Evolutionary conservation across 495 filamentous ascomycete species (phyloP), one percentile per base, ranked within the genome.

Genomic region (Sordaria brevicollis): DNA sequence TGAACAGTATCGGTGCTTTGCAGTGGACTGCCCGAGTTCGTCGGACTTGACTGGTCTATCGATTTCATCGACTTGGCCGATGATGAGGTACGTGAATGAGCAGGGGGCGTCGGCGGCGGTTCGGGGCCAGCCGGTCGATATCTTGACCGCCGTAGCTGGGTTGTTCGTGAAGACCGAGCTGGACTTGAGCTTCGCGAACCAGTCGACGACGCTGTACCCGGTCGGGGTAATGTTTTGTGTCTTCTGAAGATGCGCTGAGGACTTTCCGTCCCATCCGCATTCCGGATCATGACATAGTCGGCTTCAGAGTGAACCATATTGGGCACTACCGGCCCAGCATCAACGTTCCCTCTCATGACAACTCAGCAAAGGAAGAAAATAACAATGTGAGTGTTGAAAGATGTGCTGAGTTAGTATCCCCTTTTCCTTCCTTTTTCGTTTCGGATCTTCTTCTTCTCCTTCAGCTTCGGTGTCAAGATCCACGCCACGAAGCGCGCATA

Each of bases 191-290:
- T 68, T 13, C 69, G 76, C n/a, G 76, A 73, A 69, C 68, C 67
- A 69, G 73, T 70, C 65, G 9, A 19, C 69, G 62, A 80, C 25
- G 49, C 76, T 70, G 73, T 82, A 67, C 76, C 79, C 39, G 85
- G 86, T 69, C 82, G 84, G 37, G 86, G 86, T 29, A 88, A 79
- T 29, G 79, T 76, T 74, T 86, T 86, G 74, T 87, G 86, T 72
- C 81, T 86, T 76, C 82, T 88, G 75, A 88, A 82, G 68, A 82
- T 80, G 39, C 74, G 78, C 75, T 75, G 81, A 29, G 73, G 77
- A 67, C 36, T 70, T 17, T 41, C 70, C 13, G 70, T 34, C 65
- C 72, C 54, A 35, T 74, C 72, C 66, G 67, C 21, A 17, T 69
- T 68, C 66, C 54, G 54, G 35, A 68, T 70, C 11, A 76, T 39